Evolutionary conservation across 2,329 filamentous ascomycete species (phyloP).

Genomic region (Sporothrix brasiliensis): DNA sequence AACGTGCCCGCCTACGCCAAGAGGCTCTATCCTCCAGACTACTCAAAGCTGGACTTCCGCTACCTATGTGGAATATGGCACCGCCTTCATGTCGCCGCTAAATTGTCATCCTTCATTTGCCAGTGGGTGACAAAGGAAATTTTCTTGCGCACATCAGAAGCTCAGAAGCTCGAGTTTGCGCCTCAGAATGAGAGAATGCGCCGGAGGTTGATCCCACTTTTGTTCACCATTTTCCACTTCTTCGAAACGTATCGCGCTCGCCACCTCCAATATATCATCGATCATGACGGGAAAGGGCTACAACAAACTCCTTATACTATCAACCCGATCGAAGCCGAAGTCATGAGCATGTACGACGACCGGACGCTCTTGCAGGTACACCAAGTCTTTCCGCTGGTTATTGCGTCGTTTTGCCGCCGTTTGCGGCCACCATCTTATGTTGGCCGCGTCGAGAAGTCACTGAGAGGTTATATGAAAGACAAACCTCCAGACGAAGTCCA

Average conservation of each 20-base stretch:
- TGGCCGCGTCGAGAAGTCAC: conserved; percentile 62
- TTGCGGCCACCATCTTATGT: conserved; percentile 66
- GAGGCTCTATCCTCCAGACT: conserved; percentile 60
- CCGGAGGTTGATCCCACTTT: conserved; percentile 62
- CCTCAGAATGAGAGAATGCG: conserved; percentile 66
- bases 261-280: conserved; percentile 59
- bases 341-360: conserved; percentile 68
- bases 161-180: conserved; percentile 60
- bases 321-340: conserved; percentile 64
- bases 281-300: conserved; percentile 57
- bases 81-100: conserved; percentile 65
- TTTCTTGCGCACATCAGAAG: conserved; percentile 60
- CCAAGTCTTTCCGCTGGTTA: conserved; percentile 65
- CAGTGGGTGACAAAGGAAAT: conserved; percentile 68
- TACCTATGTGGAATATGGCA: conserved; percentile 68
- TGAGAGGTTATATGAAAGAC: conserved; percentile 66
- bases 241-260: conserved; percentile 66
- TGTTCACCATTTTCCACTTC: conserved; percentile 69
- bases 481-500: conserved; percentile 65
- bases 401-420: conserved; percentile 65
- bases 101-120: conserved; percentile 63
- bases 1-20: conserved; percentile 64
- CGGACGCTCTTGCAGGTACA: conserved; percentile 64
- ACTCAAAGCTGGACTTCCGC: conserved; percentile 57
- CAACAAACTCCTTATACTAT: conserved; percentile 58